Evolutionary conservation across 805 yeast species (phyloP).

Genomic region (Saccharomycopsis vini): DNA sequence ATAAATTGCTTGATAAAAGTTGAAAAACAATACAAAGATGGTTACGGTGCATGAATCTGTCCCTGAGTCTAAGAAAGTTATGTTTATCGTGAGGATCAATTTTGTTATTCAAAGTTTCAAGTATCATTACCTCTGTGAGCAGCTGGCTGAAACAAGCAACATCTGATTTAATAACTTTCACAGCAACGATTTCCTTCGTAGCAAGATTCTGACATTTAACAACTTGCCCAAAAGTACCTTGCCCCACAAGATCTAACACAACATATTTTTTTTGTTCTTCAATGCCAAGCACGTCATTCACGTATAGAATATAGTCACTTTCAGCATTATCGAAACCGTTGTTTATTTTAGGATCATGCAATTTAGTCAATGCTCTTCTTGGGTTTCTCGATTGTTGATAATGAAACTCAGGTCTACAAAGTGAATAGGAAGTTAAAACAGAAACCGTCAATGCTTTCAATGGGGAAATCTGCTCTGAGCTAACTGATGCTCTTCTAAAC

Average conservation of each 20-base stretch:
- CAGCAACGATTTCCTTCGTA: constrained; percentile 85
- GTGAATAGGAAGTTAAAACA: constrained; percentile 67
- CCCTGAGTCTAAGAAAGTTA: constrained; percentile 70
- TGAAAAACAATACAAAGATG: constrained; percentile 93
- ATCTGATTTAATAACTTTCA: constrained; percentile 86
- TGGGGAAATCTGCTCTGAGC: constrained; percentile 62
- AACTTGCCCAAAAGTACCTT: constrained; percentile 98
- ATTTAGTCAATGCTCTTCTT: constrained; percentile 84
- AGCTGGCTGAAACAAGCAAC: constrained; percentile 90
- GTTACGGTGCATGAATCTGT: constrained; percentile 84
- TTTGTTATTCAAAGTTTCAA: constrained; percentile 70
- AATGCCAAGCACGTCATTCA: constrained; percentile 84
- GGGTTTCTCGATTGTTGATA: constrained; percentile 85
- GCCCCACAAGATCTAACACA: constrained; percentile 85
- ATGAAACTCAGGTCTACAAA: constrained; percentile 78
- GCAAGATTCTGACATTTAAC: constrained; percentile 56
- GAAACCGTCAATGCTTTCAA: constrained; percentile 69
- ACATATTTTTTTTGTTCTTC: constrained; percentile 80
- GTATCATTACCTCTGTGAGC: constrained; percentile 76
- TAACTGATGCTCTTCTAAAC: constrained; percentile 59
- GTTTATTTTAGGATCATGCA: constrained; percentile 71
- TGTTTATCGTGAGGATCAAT: constrained; percentile 64
- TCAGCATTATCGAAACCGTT: constrained; percentile 84
- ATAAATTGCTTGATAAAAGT: constrained; percentile 74
- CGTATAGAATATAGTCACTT: constrained; percentile 85